Conservation (phyloP, 192 early-diverging fungal genomes). For the Coemansia sp. region DNA sequence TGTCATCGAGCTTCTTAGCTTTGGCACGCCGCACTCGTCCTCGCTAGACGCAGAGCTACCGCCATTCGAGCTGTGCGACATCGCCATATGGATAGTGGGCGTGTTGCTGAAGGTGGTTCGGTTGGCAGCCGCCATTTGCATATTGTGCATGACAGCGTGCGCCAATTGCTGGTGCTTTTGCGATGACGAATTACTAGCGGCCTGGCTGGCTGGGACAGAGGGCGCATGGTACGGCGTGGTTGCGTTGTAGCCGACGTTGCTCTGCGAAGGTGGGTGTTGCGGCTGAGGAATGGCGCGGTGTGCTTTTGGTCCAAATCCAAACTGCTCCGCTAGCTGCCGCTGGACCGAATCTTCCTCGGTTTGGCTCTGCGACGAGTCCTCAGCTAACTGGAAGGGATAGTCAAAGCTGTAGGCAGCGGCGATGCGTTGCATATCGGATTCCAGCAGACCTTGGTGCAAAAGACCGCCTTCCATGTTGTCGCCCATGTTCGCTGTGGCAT, state of each 20-base stretch:
- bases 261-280: background rate
- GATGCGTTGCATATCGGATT: constrained; percentile 1
- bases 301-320: constrained; percentile 12
- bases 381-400: constrained; percentile 15
- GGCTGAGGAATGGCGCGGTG: background rate
- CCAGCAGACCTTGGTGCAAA: background rate
- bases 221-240: background rate
- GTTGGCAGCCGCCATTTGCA: constrained; percentile 2
- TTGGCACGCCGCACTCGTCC: constrained; percentile 25
- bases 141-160: background rate
- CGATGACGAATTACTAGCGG: background rate
- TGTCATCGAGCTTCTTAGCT: constrained; percentile 35
- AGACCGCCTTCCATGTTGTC: background rate
- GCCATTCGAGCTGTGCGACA: constrained; percentile 32
- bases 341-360: background rate
- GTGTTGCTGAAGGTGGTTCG: background rate
- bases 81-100: background rate
- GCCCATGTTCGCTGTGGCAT: background rate
- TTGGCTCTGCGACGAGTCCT: constrained; percentile 5
- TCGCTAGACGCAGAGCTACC: constrained; percentile 35
- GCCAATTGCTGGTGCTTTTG: constrained; percentile 1
- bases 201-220: constrained; percentile 2
- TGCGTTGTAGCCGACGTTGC: background rate
- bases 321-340: constrained; percentile 25
- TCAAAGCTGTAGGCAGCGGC: constrained; percentile 20